phyloP scores from a whole-genome alignment of 805 yeast species.

The Candida suzukii region DNA sequence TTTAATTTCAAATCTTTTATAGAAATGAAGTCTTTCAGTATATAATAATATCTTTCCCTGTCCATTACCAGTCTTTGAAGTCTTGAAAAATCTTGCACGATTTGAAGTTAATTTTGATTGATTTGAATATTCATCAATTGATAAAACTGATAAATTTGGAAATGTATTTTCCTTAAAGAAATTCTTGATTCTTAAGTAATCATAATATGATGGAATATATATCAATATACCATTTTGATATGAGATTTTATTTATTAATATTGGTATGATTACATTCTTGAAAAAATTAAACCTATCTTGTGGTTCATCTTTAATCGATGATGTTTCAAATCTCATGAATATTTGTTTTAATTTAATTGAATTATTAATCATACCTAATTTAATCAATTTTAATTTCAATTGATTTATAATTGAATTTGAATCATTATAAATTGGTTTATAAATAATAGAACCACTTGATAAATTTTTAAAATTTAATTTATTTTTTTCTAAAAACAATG shows the following conservation, averaged over 20 bases:
- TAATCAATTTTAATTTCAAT: constrained; percentile 37
- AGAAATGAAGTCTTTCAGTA: constrained; percentile 91
- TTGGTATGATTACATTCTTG: constrained; percentile 65
- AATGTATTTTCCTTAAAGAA: constrained; percentile 59
- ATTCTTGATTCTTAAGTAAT: constrained; percentile 72
- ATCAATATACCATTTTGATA: constrained; percentile 71
- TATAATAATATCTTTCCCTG: constrained; percentile 59
- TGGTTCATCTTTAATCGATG: constrained; percentile 58
- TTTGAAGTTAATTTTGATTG: constrained; percentile 65
- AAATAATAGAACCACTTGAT: constrained; percentile 33
- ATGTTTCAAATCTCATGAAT: constrained; percentile 62
- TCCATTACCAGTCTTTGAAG: constrained; percentile 16
- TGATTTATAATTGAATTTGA: constrained; percentile 51
- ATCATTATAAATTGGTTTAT: constrained; percentile 38
- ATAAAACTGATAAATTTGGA: constrained; percentile 40
- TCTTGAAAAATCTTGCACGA: constrained; percentile 61
- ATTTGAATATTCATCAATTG: constrained; percentile 76
- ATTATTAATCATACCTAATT: constrained; percentile 24
- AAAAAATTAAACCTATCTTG: constrained; percentile 80
- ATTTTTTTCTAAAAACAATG: constrained; percentile 38
- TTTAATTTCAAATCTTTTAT: constrained; percentile 72
- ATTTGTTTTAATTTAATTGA: constrained; percentile 52
- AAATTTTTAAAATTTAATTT: constrained; percentile 23
- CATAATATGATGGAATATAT: constrained; percentile 81
- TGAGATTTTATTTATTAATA: constrained; percentile 52